Base-by-base conservation (phyloP, 2,329 filamentous ascomycete genomes). In the Stagonosporopsis tanaceti region DNA sequence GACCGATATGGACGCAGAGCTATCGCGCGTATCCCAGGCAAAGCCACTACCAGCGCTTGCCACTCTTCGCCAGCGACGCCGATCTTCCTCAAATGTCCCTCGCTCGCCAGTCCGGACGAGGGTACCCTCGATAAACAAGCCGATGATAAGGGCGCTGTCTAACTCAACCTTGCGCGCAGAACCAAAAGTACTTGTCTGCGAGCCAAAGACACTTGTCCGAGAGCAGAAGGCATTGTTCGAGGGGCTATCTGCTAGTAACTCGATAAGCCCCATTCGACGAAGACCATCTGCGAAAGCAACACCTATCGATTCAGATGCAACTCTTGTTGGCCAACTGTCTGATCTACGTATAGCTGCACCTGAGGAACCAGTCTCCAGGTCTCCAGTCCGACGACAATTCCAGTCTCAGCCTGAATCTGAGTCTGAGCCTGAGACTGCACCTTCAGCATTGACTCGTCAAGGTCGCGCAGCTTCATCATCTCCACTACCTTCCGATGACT, bases 1-100 rank as follows among this genome's bases (percentile, higher is more conserved):
- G 24, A 50, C 65, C 8, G 69, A 72, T 9, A 70, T 76, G 72
- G 67, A 73, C 22, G 47, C 57, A 6, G 68, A 71, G 37, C 58
- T 76, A 11, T 51, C 40, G n/a, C 64, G 58, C 9, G 62, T 65
- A 7, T 64, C 67, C 2, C 67, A 62, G 39, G 41, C 58, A 15
- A 66, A 60, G 20, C 45, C 54, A 17, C 48, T 66, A 38, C 63
- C 64, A 12, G 46, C 60, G 38, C 50, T 61, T 4, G 44, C 50
- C 15, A 40, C 60, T 9, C 56, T 62, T 22, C 51, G 59, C 11
- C 61, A 58, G 32, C 60, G 66, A 40, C 64, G 68, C 22, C 61
- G 52, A 24, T 74, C 71, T 1, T 70, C 69, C 7, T 46, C 55
- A 17, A 61, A 50, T 38, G 45, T 50, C 17, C 32, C 61, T 9